Evolutionary conservation across 805 yeast genomes (phyloP).

Genomic region (Yamadazyma tumulicola): DNA sequence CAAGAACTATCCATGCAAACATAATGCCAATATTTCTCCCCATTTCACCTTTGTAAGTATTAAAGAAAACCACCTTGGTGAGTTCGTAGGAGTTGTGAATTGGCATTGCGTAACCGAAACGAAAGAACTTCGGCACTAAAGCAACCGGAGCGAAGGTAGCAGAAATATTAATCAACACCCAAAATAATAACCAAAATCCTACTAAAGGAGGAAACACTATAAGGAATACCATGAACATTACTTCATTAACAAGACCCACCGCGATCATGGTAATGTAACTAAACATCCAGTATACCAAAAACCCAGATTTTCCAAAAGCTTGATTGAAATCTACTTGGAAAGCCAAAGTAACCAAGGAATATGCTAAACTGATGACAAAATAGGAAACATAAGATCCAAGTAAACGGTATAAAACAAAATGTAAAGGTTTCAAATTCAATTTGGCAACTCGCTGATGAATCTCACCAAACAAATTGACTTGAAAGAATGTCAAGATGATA

Average conservation of each 20-base stretch:
- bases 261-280: constrained; percentile 68
- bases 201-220: constrained; percentile 57
- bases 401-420: constrained; percentile 52
- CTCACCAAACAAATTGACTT: constrained; percentile 55
- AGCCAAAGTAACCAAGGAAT: constrained; percentile 60
- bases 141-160: constrained; percentile 68
- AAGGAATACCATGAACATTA: constrained; percentile 50
- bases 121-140: constrained; percentile 51
- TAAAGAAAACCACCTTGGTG: constrained; percentile 54
- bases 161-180: constrained; percentile 67
- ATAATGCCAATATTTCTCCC: constrained; percentile 62
- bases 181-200: constrained; percentile 69
- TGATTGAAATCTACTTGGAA: constrained; percentile 59
- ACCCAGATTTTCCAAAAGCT: constrained; percentile 66
- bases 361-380: constrained; percentile 55
- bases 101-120: constrained; percentile 69
- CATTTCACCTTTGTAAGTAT: constrained; percentile 52
- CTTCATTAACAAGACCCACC: constrained; percentile 73
- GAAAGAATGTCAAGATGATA: constrained; percentile 70
- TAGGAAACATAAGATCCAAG: constrained; percentile 49
- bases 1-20: constrained; percentile 57
- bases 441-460: constrained; percentile 50
- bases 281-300: constrained; percentile 70
- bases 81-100: constrained; percentile 63
- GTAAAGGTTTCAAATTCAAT: constrained; percentile 36